Percentiles rank a stretch among this genome's conserved stretches.
phyloP scores from a whole-genome alignment of 2,329 filamentous ascomycete species.

The Aureobasidium sp. region DNA sequence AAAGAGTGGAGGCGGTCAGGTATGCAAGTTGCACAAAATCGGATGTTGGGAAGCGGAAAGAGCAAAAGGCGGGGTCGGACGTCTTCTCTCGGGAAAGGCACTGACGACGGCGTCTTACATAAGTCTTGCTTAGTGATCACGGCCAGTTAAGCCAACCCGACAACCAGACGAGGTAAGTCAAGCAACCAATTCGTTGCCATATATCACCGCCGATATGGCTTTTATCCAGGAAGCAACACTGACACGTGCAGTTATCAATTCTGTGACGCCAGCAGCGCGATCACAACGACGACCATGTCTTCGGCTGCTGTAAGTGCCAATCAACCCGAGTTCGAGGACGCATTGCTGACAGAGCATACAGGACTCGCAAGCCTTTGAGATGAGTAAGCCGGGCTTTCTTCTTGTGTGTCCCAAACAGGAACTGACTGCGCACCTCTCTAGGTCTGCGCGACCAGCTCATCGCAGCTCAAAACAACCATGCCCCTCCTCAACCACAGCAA shows the following conservation, averaged over 20 bases:
- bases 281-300: constrained; percentile 8
- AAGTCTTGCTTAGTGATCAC: constrained; percentile 14
- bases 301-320: constrained; percentile 8
- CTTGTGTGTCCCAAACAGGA: background rate
- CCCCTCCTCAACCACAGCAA: constrained; percentile 27
- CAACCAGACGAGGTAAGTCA: constrained; percentile 6
- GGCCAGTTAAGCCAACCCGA: constrained; percentile 7
- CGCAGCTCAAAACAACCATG: constrained; percentile 42
- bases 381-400: constrained; percentile 28
- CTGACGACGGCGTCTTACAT: constrained; percentile 2
- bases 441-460: constrained; percentile 58
- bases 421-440: constrained; percentile 26
- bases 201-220: constrained; percentile 1
- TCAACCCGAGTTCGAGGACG: no score
- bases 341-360: constrained; percentile 16
- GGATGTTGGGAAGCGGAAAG: background rate
- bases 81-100: background rate
- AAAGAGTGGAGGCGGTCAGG: background rate
- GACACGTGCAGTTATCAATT: background rate
- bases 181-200: background rate
- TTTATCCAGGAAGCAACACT: background rate
- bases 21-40: background rate
- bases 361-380: constrained; percentile 31
- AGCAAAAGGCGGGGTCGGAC: background rate
- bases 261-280: background rate